Conservation (phyloP, 2,329 filamentous ascomycete genomes). For the Intubia oerlemansii region DNA sequence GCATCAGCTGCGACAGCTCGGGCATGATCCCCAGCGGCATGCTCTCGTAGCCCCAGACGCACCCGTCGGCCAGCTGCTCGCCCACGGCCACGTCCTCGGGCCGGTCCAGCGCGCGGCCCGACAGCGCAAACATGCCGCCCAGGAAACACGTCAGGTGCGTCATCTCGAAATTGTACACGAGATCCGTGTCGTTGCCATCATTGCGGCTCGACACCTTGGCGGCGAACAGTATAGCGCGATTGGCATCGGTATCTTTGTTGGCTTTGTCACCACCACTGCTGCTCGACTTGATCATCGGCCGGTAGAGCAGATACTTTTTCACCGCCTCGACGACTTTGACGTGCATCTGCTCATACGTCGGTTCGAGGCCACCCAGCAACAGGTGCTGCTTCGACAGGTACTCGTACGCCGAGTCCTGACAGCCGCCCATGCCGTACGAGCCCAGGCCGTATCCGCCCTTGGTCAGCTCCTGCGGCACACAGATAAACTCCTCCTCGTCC, state of each 20-base stretch:
- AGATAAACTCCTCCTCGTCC: conserved; percentile 23
- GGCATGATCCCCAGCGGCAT: conserved; percentile 44
- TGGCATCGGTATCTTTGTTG: conserved; percentile 24
- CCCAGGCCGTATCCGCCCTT: conserved; percentile 22
- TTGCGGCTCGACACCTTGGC: conserved; percentile 33
- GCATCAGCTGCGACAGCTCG: conserved; percentile 25
- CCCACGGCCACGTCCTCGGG: conserved; percentile 40
- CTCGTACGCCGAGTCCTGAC: conserved; percentile 50
- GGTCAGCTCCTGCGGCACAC: conserved; percentile 37
- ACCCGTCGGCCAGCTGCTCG: conserved; percentile 42
- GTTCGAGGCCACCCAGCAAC: conserved; percentile 51
- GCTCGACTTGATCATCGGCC: conserved; percentile 42
- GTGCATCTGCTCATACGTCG: conserved; percentile 56
- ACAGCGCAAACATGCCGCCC: conserved; percentile 48
- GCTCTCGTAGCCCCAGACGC: conserved; percentile 45
- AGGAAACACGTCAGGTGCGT: conserved; percentile 46
- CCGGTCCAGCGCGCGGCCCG: conserved; percentile 37
- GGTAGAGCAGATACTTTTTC: conserved; percentile 54
- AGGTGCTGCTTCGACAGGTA: conserved; percentile 54
- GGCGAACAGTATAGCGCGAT: conserved; percentile 52
- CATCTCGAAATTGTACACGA: conserved; percentile 33
- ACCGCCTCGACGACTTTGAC: conserved; percentile 43
- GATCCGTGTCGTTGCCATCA: conserved; percentile 17
- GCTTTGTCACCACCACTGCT: too few relatives aligned
- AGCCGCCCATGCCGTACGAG: conserved; percentile 38